These are phyloP conservation scores for Paxillus involutus DNA, from an alignment of 768 basidiomycete genomes.

Conservation along the genomic window DNA sequence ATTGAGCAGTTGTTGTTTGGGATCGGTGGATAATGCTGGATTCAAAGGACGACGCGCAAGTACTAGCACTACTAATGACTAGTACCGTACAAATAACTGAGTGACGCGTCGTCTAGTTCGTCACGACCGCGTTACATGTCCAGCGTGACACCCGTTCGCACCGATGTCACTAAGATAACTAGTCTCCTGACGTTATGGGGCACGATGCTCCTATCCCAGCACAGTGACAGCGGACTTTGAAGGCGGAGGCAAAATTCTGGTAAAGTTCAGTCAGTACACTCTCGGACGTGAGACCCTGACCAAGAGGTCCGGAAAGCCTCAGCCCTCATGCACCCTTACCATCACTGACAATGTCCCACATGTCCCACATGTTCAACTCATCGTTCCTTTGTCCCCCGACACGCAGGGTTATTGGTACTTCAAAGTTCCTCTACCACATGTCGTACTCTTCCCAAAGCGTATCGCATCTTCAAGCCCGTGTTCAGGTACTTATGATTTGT, in stretches of 20 bases:
- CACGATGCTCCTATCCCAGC: no score
- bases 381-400: neutral
- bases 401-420: neutral
- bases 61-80: neutral
- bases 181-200: no score
- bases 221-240: no score
- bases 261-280: no score
- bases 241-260: no score
- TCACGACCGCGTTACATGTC: neutral
- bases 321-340: neutral
- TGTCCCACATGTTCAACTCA: neutral
- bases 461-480: slow-evolving; percentile 13
- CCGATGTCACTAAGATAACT: no score
- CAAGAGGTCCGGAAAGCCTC: no score
- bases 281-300: no score
- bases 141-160: no score
- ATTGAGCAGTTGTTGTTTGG: slow-evolving; percentile 3
- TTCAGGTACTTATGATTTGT: slow-evolving; percentile 20
- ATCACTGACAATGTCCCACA: neutral
- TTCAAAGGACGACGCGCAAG: neutral
- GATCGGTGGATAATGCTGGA: neutral
- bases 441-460: slow-evolving; percentile 5
- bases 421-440: slow-evolving; percentile 6
- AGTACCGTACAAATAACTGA: no score
- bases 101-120: slow-evolving; percentile 20